Base-by-base conservation (phyloP, 805 yeast species). In the Diddensiella santjacobensis region DNA sequence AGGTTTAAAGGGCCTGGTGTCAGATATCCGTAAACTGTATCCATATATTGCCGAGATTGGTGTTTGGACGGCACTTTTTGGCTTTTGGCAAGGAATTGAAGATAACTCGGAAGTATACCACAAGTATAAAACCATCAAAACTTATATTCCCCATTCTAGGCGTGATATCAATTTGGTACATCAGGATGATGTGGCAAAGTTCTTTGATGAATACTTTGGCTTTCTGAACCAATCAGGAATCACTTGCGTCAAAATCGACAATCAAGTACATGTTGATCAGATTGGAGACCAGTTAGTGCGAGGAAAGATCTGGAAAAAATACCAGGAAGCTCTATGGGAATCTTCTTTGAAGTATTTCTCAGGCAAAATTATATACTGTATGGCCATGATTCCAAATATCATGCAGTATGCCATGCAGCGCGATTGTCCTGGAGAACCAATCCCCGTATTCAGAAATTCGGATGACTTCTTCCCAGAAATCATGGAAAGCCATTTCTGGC, bases 381-480 rank as follows among this genome's bases (percentile, higher is more conserved):
- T 60, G 62, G 57, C 62, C 2, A 58, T 58, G 58, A 58, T 49
- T 22, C 59, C 48, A 42, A 54, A 52, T 45, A 52, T 52, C 30
- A 48, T 50, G 50, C 37, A 42, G 17, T 42, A 45, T 22, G 22
- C 52, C 11, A 36, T 49, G 42, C 24, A 38, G 24, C 22, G 24
- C 6, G 24, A 20, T 5, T 8, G 18, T 35, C 22, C 22, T 10
- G 24, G 24, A 18, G 44, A 41, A 22, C 53, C 58, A 2, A 50
- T 47, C 18, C 58, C 63, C 2, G 51, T 54, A 11, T 40, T 62
- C 11, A 50, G 65, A 11, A 60, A 55, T 29, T 60, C 65, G 3
- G 63, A 62, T 30, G 65, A 61, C 37, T 61, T 59, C 40, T 61
- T 61, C 50, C 65, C 65, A 11, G 52, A 58, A 20, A 50, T 58